Base-by-base conservation (phyloP, 768 basidiomycete genomes). In the Tremella mesenterica region DNA sequence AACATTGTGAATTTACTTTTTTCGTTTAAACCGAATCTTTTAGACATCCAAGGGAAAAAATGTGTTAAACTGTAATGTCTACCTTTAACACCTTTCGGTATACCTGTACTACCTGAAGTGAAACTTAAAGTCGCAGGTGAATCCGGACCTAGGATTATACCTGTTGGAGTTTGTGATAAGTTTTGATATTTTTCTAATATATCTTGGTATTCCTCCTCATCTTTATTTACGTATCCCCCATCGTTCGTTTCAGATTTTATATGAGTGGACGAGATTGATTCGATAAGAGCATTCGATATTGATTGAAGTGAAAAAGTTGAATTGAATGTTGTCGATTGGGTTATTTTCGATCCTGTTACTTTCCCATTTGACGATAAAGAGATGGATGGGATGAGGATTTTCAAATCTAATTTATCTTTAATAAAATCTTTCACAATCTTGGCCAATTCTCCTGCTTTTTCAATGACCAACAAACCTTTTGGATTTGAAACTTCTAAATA, bases 41-140 rank as follows among this genome's bases (percentile, higher is more conserved):
- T 76, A 20, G 85, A 85, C 95, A 99, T 97, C 95, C 95, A 99
- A 1, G 92, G 92, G 81, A 97, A 97, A 80, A 97, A 99, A 71
- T 97, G 95, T 0, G 95, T 99, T 60, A 99, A 76, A 60, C 86
- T 89, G 74, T 86, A 97, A 72, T 99, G 95, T 41, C 95, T 77
- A 0, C 95, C 95, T 56, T 81, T 81, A 18, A 99, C 93, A n/a
- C 93, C 93, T 76, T 99, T 97, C 0, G 95, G 95, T 43, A 97
- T 90, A 26, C 95, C 93, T 0, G 95, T 99, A 63, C 88, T 91
- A 49, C 95, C 95, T 62, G 86, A 91, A 1, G 95, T 99, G 76
- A 99, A 99, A 1, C 88, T 90, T 23, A 99, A 75, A 0, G 95
- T 99, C 0, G 87, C 95, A 27, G 92, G 77, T 57, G 86, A 90